Conservation (phyloP, 1,139 yeast species). For the Candida labiduridarum region DNA sequence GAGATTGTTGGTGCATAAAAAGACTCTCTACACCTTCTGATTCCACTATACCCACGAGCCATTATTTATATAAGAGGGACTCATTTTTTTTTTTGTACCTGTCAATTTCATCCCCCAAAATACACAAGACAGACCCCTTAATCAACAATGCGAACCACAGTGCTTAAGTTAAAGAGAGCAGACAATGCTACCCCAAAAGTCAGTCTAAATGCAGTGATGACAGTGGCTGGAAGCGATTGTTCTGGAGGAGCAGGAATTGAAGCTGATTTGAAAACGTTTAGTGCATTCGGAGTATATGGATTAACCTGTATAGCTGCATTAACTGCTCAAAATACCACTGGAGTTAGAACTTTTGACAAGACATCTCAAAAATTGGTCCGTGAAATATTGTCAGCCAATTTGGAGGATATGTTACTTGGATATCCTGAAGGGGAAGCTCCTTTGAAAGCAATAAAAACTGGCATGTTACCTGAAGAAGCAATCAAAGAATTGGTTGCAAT, state of each 20-base stretch:
- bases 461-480: constrained; percentile 70
- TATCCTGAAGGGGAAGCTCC: constrained; percentile 22
- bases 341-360: constrained; percentile 55
- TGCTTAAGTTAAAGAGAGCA: background rate
- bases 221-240: constrained; percentile 83
- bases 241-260: constrained; percentile 97
- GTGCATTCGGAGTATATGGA: constrained; percentile 80
- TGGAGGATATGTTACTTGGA: constrained; percentile 58
- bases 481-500: constrained; percentile 48
- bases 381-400: constrained; percentile 54
- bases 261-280: constrained; percentile 84
- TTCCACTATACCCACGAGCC: too few species aligned
- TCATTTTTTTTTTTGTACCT: background rate
- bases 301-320: constrained; percentile 79
- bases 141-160: background rate
- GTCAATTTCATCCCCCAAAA: too few species aligned
- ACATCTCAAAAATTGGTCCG: constrained; percentile 47
- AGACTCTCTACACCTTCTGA: too few species aligned
- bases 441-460: constrained; percentile 76
- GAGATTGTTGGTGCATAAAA: too few species aligned
- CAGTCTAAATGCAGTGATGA: constrained; percentile 49
- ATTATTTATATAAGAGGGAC: too few species aligned
- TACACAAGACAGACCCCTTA: too few species aligned
- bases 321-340: constrained; percentile 79
- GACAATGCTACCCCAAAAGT: background rate